Conservation (phyloP, 2,329 filamentous ascomycete genomes). For the Fusarium sp. region DNA sequence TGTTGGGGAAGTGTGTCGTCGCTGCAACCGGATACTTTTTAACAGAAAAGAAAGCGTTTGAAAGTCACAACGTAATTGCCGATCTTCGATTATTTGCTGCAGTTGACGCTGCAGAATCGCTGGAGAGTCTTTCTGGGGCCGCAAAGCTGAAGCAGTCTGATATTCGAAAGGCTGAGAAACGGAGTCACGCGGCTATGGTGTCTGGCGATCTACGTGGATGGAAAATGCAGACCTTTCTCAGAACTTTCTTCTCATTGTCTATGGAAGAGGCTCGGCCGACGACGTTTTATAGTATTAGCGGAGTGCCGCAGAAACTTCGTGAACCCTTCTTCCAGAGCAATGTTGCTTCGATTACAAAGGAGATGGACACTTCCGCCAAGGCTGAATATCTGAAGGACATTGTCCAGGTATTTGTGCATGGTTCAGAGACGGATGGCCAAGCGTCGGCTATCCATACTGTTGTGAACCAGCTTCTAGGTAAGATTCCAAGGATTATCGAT, state of each 20-base stretch:
- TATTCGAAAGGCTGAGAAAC: conserved; percentile 51
- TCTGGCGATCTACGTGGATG: conserved; percentile 56
- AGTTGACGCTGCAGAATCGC: conserved; percentile 47
- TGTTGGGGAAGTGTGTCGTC: conserved; percentile 45
- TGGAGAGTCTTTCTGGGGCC: conserved; percentile 37
- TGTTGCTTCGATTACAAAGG: conserved; percentile 48
- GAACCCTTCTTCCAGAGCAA: conserved; percentile 50
- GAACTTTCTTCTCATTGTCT: conserved; percentile 50
- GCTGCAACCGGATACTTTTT: conserved; percentile 44
- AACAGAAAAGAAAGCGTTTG: conserved; percentile 48
- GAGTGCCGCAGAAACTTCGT: conserved; percentile 46
- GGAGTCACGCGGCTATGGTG: conserved; percentile 49
- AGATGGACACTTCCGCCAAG: conserved; percentile 49
- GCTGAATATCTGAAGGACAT: conserved; percentile 55
- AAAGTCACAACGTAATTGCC: conserved; percentile 34
- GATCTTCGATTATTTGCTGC: conserved; percentile 50
- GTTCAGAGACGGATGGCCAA: conserved; percentile 52
- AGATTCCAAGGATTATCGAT: conserved; percentile 11
- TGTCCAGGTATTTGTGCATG: conserved; percentile 48
- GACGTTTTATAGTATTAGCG: conserved; percentile 48
- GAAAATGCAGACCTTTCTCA: conserved; percentile 59
- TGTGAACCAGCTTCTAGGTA: conserved; percentile 55
- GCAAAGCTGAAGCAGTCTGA: conserved; percentile 47
- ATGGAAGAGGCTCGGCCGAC: conserved; percentile 50
- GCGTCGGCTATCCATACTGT: conserved; percentile 58